These are phyloP conservation scores for Lunularia cruciata DNA, from an alignment of 225 moss, liverwort and hornwort genomes.

Conservation along the genomic window DNA sequence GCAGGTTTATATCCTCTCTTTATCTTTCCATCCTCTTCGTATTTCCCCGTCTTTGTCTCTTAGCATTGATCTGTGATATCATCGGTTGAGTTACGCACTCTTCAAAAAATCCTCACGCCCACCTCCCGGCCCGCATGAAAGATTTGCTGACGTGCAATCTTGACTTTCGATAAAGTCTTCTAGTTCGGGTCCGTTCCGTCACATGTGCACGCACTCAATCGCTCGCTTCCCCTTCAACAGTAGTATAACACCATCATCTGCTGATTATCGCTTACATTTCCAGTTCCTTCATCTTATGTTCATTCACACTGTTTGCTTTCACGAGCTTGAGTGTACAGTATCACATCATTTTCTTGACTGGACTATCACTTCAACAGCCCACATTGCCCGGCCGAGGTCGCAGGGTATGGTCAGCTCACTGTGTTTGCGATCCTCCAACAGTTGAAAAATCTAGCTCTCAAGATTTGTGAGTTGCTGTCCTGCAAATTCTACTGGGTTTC, in stretches of 20 bases:
- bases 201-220: not conserved
- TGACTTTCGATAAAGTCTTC: constrained; percentile 2
- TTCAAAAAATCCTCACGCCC: not conserved
- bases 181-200: not conserved
- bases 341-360: too few species aligned
- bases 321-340: not conserved
- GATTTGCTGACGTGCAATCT: constrained; percentile 10
- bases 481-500: too few species aligned
- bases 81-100: not conserved
- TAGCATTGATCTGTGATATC: not conserved
- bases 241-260: not conserved
- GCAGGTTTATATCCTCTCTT: not conserved
- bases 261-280: not conserved
- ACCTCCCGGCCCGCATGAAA: not conserved
- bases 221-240: not conserved
- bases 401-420: too few species aligned
- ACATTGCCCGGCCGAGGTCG: too few species aligned
- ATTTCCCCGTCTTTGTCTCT: not conserved
- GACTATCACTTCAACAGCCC: too few species aligned
- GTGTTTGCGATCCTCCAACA: not conserved
- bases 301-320: not conserved
- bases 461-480: too few species aligned
- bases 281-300: not conserved
- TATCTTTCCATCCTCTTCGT: not conserved
- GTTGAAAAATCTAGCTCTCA: too few species aligned